Evolutionary conservation across 1,284 basidiomycete species (phyloP).

Genomic region (Cystobasidiaceae sp.): DNA sequence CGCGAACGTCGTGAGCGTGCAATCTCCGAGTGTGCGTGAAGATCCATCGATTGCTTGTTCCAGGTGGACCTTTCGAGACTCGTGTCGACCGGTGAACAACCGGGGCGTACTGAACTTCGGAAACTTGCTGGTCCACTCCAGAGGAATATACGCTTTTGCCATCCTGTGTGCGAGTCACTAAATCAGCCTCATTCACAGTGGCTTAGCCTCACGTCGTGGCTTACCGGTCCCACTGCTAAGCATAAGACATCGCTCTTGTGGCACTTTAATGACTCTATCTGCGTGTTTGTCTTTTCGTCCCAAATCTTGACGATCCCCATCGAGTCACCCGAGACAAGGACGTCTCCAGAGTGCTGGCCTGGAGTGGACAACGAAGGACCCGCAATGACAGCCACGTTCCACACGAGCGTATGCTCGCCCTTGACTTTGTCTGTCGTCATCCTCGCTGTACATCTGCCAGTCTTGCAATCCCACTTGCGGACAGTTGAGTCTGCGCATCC

Average conservation of each 20-base stretch:
- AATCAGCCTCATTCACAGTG: no score
- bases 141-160: constrained; percentile 83
- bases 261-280: constrained; percentile 75
- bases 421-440: constrained; percentile 51
- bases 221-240: constrained; percentile 61
- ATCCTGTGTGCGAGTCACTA: constrained; percentile 56
- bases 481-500: constrained; percentile 90
- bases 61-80: no score
- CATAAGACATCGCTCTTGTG: constrained; percentile 92
- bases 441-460: constrained; percentile 74
- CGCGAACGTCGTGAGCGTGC: constrained; percentile 88
- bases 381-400: constrained; percentile 78
- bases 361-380: constrained; percentile 51
- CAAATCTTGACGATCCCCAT: constrained; percentile 94
- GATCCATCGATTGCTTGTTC: constrained; percentile 35
- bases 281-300: constrained; percentile 83
- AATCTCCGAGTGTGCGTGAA: constrained; percentile 36
- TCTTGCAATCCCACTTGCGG: constrained; percentile 78
- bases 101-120: constrained; percentile 63
- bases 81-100: constrained; percentile 31
- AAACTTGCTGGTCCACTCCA: constrained; percentile 91
- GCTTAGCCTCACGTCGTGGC: no score
- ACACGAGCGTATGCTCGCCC: constrained; percentile 86
- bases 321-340: constrained; percentile 90
- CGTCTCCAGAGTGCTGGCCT: constrained; percentile 56